These are phyloP conservation scores for Tolypocladium tropicale DNA, from an alignment of 2,329 filamentous ascomycete genomes.

Conservation along the genomic window DNA sequence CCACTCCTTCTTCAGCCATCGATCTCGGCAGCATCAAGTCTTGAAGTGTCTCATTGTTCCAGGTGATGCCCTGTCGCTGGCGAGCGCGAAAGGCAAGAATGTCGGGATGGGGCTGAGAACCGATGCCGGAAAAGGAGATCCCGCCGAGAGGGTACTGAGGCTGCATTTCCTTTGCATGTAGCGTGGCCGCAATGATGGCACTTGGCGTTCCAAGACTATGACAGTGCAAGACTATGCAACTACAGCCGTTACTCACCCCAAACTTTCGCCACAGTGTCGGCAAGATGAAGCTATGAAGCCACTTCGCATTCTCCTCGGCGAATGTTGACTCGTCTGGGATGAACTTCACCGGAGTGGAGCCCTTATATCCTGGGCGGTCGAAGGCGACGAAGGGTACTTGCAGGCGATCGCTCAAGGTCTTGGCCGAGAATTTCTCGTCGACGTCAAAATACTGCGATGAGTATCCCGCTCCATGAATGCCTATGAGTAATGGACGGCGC, in stretches of 20 bases:
- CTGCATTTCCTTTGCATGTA: not conserved
- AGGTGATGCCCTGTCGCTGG: not conserved
- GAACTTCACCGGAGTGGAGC: not conserved
- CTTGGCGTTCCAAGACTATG: not conserved
- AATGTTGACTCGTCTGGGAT: not conserved
- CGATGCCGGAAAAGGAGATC: not conserved
- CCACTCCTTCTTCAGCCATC: not conserved
- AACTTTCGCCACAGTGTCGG: not conserved
- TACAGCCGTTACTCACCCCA: not conserved
- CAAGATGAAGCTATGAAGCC: not conserved
- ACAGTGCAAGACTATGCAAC: not conserved
- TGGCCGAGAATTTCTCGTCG: not conserved
- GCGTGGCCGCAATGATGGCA: not conserved
- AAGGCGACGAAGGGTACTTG: not conserved
- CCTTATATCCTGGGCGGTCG: not conserved
- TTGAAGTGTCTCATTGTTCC: not conserved
- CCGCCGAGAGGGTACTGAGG: not conserved
- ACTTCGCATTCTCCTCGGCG: not conserved
- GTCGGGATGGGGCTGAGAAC: not conserved
- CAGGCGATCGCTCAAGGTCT: not conserved
- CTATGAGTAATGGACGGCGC: not conserved
- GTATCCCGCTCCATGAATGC: not conserved
- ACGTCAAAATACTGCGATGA: not conserved
- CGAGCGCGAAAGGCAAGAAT: not conserved
- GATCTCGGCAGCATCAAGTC: not conserved